Evolutionary conservation across 495 filamentous ascomycete species (phyloP), one percentile per base, ranked within the genome.

Genomic region (Aspergillus haitiensis): DNA sequence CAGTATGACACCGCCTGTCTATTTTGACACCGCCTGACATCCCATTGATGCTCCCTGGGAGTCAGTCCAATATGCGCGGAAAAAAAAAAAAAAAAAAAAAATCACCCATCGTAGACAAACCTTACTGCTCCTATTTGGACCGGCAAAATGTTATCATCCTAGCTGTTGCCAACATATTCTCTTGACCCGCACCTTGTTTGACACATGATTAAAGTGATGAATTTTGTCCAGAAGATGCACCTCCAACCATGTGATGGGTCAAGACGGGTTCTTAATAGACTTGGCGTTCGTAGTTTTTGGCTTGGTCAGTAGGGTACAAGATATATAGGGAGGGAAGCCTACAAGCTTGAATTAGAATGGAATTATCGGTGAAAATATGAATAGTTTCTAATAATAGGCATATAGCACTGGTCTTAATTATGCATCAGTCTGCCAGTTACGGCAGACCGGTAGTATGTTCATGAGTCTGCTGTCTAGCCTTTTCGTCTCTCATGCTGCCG

Each of bases 371-470:
- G 9, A 5, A 39, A 33, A 27, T 27, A 49, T 45, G 27, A 11
- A 21, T 47, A 7, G n/a, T 54, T 54, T 13, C 6, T 60, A 60
- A 54, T 27, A 60, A 60, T 59, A 49, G 57, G 48, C 44, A 37
- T 35, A 12, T 65, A 65, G 63, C 18, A 61, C 65, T 65, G 42
- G 36, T n/a, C 39, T 62, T 48, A 56, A 62, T 58, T 64, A 63
- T 66, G 64, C 21, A 27, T 27, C 48, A 63, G n/a, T 34, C 6
- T 33, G 37, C 47, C 59, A 42, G 48, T 47, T 52, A 59, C 12
- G 50, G 59, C 53, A 56, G 62, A 54, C 61, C n/a, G 27, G 42
- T 46, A 46, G 40, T 66, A 70, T 66, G 60, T 68, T 58, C 68
- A 63, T 62, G 44, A 58, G 46, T 55, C 68, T 32, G 55, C 59